These are phyloP conservation scores for Apiotrichum gamsii DNA, from an alignment of 1,284 basidiomycete genomes.

Conservation along the genomic window DNA sequence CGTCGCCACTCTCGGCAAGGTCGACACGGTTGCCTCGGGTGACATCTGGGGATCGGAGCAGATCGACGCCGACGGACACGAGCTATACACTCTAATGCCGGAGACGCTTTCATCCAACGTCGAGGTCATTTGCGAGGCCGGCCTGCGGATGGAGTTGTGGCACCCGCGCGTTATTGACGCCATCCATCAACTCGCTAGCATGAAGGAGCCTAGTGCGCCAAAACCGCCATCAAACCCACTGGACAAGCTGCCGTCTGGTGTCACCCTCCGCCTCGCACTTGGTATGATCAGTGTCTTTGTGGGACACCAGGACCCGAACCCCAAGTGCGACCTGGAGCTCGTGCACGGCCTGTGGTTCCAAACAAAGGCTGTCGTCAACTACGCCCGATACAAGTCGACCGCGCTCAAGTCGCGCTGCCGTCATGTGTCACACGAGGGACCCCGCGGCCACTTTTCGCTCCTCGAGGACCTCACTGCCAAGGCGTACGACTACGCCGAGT, in stretches of 20 bases:
- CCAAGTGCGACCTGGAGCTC: constrained; percentile 58
- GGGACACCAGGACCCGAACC: constrained; percentile 70
- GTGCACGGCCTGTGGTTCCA: constrained; percentile 66
- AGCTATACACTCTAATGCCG: constrained; percentile 22
- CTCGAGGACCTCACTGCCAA: constrained; percentile 60
- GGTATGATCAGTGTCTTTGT: constrained; percentile 62
- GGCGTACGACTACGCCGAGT: constrained; percentile 53
- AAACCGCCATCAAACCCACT: constrained; percentile 30
- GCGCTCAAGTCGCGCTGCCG: constrained; percentile 47
- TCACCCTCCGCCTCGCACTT: constrained; percentile 57
- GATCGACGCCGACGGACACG: constrained; percentile 10
- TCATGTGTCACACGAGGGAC: constrained; percentile 51
- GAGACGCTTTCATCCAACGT: constrained; percentile 54
- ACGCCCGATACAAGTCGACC: constrained; percentile 51
- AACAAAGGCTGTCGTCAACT: constrained; percentile 57
- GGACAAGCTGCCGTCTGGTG: constrained; percentile 54
- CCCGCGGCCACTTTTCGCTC: constrained; percentile 48
- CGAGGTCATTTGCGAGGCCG: constrained; percentile 56
- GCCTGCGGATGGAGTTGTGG: constrained; percentile 65
- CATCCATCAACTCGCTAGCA: constrained; percentile 48
- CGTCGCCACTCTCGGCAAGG: constrained; percentile 26
- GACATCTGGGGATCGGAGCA: constrained; percentile 23
- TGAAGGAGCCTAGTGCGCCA: constrained; percentile 15
- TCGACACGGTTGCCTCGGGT: constrained; percentile 21
- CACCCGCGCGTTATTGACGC: constrained; percentile 59